Evolutionary conservation across 441 rosid genomes (phyloP), one percentile per base, ranked within the genome.

Genomic region (Melastoma candidum): DNA sequence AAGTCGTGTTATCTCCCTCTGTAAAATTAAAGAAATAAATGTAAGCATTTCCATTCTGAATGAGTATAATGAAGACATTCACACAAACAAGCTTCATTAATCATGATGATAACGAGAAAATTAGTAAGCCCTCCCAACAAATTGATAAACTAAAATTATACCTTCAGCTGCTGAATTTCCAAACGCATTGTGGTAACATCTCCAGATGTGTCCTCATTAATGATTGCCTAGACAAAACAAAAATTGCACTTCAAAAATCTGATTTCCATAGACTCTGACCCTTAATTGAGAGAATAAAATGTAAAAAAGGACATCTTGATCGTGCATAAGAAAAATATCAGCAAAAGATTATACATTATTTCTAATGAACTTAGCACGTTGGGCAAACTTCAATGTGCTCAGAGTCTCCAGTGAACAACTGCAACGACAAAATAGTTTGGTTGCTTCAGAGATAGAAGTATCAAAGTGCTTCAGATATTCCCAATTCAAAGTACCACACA

Each of bases 341-440:
- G 6, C 41, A 36, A 6, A 4, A 9, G 41, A 68, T 77, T 17
- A 41, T 85, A 90, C 99, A 65, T 94, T 94, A 70, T 94, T 94
- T 76, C 82, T 90, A 11, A 94, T 87, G 71, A 85, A 87, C 63
- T 94, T 94, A 54, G 99, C 99, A 59, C 99, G 94, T 72, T 94
- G 97, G 22, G 97, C 99, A 74, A 94, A 94, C 85, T 94, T 94
- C 77, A 90, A 74, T 47, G 99, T 94, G 77, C 97, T 87, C 57
- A 90, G 54, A 24, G 99, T 94, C 87, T 94, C 99, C 78, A 87
- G 12, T 11, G 95, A 87, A 71, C 87, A 87, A 61, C 99, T 93
- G 82, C 80, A 74, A 48, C 49, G 22, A 29, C 22, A 17, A 17
- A 17, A 17, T 17, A 17, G 22, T 17, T 17, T 17, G 22, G 22